Conservation (phyloP, 2,329 filamentous ascomycete species). For the Sporothrix luriei region DNA sequence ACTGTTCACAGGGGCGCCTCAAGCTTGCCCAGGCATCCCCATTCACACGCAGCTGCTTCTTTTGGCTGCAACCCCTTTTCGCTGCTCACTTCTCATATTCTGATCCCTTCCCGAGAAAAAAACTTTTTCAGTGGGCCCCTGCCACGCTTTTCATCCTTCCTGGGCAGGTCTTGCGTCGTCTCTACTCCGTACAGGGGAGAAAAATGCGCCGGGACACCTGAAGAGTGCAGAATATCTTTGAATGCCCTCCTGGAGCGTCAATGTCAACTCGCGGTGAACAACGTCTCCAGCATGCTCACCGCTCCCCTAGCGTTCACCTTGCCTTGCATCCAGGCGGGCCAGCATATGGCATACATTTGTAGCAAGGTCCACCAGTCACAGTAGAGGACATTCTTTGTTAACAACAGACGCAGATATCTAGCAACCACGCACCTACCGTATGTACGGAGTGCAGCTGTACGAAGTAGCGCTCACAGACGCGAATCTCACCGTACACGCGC, state of each 20-base stretch:
- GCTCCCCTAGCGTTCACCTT: conserved; percentile 19
- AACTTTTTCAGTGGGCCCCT: conserved; percentile 21
- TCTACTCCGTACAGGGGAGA: neutral
- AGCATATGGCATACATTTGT: neutral
- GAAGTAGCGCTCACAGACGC: neutral
- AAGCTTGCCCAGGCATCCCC: neutral
- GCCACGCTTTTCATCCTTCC: conserved; percentile 20
- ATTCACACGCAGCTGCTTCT: conserved; percentile 4
- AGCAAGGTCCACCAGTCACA: neutral
- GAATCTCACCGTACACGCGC: conserved; percentile 2
- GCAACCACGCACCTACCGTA: neutral
- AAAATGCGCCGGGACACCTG: neutral
- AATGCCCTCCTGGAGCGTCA: neutral
- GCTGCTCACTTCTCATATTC: conserved; percentile 10
- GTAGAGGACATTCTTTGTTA: neutral
- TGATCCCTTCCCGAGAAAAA: conserved; percentile 22
- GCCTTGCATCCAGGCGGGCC: neutral
- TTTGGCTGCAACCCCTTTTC: neutral
- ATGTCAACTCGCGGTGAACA: neutral
- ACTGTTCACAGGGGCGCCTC: neutral
- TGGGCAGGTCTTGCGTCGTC: conserved; percentile 9
- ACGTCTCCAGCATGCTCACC: neutral
- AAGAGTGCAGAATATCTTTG: too few species aligned
- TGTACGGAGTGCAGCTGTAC: too few species aligned
- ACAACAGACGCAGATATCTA: neutral